phyloP scores from a whole-genome alignment of 495 filamentous ascomycete species.

The Neurospora sp. region DNA sequence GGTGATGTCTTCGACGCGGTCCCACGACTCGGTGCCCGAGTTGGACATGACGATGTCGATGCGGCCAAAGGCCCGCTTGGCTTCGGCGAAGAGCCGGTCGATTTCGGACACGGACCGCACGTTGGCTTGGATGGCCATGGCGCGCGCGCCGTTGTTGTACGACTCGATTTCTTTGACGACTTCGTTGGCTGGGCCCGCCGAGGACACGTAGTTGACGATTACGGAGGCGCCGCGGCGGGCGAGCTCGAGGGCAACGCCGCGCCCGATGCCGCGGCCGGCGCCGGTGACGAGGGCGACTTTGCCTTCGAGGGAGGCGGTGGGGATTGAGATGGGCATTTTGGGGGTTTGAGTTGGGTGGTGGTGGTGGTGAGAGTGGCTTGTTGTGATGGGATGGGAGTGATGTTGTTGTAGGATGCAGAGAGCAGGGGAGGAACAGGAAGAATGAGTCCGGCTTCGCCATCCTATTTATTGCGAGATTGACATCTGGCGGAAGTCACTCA shows the following conservation, averaged over 20 bases:
- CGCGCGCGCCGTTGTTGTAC: constrained; percentile 41
- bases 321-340: constrained; percentile 23
- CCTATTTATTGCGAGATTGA: not conserved
- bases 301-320: constrained; percentile 40
- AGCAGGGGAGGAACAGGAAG: not conserved
- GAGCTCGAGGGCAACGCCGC: constrained; percentile 66
- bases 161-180: constrained; percentile 41
- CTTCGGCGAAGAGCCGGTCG: constrained; percentile 47
- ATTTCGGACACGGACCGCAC: constrained; percentile 58
- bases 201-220: constrained; percentile 68
- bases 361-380: not conserved
- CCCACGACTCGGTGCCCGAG: constrained; percentile 54
- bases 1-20: constrained; percentile 57
- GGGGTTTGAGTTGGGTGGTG: not conserved
- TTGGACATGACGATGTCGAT: constrained; percentile 71
- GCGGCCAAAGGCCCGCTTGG: constrained; percentile 54
- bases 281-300: constrained; percentile 70
- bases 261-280: constrained; percentile 62
- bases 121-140: constrained; percentile 65
- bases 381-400: not conserved
- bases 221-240: constrained; percentile 61
- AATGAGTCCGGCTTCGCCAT: not conserved
- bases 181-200: constrained; percentile 49
- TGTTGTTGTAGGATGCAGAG: not conserved
- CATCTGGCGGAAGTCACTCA: not conserved